Evolutionary conservation across 305 asterid species (phyloP).

Genomic region (Euphrasia arctica): DNA sequence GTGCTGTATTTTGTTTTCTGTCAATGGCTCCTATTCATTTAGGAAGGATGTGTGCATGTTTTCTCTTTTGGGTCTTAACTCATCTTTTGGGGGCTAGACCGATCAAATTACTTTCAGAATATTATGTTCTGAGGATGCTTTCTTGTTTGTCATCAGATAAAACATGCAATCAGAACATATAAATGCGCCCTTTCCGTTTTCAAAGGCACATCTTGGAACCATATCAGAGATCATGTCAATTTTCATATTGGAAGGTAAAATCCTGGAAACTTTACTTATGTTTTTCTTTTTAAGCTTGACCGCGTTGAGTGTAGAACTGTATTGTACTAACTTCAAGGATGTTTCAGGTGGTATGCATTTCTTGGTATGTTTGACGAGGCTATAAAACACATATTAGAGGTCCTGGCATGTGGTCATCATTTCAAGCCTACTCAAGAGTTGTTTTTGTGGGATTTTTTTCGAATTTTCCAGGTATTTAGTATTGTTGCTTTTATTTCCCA

Average conservation of each 20-base stretch:
- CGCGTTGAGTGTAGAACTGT: conserved; percentile 18
- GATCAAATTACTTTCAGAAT: conserved; percentile 8
- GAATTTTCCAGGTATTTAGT: conserved; percentile 72
- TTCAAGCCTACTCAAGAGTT: conserved; percentile 79
- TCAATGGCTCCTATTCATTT: no score
- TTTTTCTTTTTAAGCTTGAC: conserved; percentile 6
- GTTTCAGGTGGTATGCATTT: conserved; percentile 92
- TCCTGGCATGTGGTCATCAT: conserved; percentile 92
- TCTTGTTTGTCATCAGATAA: conserved; percentile 54
- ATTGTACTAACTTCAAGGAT: conserved; percentile 28
- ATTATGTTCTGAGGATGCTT: conserved; percentile 29
- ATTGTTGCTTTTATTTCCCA: conserved; percentile 21
- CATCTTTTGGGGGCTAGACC: no score
- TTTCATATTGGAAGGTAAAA: conserved; percentile 96
- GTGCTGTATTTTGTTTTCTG: no score
- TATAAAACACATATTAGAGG: conserved; percentile 75
- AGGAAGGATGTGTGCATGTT: no score
- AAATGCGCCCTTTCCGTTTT: conserved; percentile 85
- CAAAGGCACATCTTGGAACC: conserved; percentile 88
- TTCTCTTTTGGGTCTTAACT: no score
- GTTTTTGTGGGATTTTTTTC: conserved; percentile 81
- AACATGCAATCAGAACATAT: conserved; percentile 96
- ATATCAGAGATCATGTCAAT: conserved; percentile 94
- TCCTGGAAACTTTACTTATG: conserved; percentile 18
- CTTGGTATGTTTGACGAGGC: conserved; percentile 93